A percentile compares a stretch with the other conserved stretches of the same genome.
phyloP scores from a whole-genome alignment of 192 early-diverging fungal genomes.

The Coemansia erecta region DNA sequence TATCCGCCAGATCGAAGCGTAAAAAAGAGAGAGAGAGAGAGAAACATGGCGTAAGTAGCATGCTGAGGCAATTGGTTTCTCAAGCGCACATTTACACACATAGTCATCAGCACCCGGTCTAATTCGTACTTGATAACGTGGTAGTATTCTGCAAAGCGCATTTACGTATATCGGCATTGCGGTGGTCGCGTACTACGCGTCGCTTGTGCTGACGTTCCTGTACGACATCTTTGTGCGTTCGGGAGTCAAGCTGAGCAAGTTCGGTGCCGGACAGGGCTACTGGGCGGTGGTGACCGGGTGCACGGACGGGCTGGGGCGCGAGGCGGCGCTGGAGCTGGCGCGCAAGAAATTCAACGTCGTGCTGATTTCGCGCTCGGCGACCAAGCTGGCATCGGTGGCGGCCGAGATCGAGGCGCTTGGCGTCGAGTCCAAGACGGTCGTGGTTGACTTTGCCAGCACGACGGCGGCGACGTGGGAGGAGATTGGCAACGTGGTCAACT shows the following conservation, averaged over 20 bases:
- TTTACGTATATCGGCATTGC: slow-evolving; percentile 48
- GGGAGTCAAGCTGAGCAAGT: slow-evolving; percentile 40
- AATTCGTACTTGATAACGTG: neutral
- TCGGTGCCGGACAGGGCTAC: slow-evolving; percentile 50
- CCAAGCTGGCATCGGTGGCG: slow-evolving; percentile 76
- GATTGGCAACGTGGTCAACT: slow-evolving; percentile 58
- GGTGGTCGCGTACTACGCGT: slow-evolving; percentile 47
- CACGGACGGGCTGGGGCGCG: slow-evolving; percentile 94
- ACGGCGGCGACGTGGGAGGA: slow-evolving; percentile 61
- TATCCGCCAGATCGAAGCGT: too few relatives aligned
- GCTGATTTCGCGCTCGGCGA: slow-evolving; percentile 75
- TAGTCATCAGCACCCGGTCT: neutral
- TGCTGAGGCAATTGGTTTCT: neutral
- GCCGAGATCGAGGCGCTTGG: slow-evolving; percentile 60
- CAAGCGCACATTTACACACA: neutral
- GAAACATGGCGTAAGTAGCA: slow-evolving; percentile 10
- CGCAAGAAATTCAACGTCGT: slow-evolving; percentile 79
- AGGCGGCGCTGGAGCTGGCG: slow-evolving; percentile 90
- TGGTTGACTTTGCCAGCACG: slow-evolving; percentile 75
- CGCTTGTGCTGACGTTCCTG: slow-evolving; percentile 34
- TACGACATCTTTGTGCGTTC: slow-evolving; percentile 47
- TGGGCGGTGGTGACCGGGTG: slow-evolving; percentile 88
- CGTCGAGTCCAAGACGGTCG: slow-evolving; percentile 63
- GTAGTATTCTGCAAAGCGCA: slow-evolving; percentile 36
- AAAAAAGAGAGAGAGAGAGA: neutral